Percentiles rank a stretch among this genome's conserved stretches.
Conservation (phyloP, 306 rosid species). For the Lagenaria siceraria region DNA sequence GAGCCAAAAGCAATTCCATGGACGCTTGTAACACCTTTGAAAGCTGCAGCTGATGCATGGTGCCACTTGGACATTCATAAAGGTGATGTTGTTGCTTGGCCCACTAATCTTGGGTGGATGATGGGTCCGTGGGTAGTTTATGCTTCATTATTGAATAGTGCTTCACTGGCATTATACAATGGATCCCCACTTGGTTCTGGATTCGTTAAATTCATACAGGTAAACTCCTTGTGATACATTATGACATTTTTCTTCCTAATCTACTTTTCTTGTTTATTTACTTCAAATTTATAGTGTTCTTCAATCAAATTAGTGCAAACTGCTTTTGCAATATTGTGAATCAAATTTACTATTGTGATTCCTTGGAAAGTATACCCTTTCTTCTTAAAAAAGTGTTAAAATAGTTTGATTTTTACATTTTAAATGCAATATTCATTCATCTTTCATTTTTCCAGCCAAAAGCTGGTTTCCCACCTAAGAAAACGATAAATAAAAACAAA, state of each 20-base stretch:
- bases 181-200: slow-evolving; percentile 88
- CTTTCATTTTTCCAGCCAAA: too few relatives aligned
- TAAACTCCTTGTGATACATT: slow-evolving; percentile 12
- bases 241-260: neutral
- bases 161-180: slow-evolving; percentile 73
- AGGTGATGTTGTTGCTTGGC: slow-evolving; percentile 87
- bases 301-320: neutral
- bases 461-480: too few relatives aligned
- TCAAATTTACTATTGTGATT: neutral
- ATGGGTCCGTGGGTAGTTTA: slow-evolving; percentile 99
- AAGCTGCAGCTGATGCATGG: slow-evolving; percentile 98
- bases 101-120: slow-evolving; percentile 99
- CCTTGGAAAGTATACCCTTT: too few relatives aligned
- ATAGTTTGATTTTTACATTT: neutral
- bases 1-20: slow-evolving; percentile 98
- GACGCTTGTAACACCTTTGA: slow-evolving; percentile 71
- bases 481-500: too few relatives aligned
- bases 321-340: neutral
- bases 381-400: neutral
- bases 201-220: slow-evolving; percentile 86
- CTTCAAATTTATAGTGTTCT: neutral
- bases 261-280: neutral
- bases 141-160: slow-evolving; percentile 85
- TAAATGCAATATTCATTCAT: neutral
- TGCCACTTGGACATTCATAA: slow-evolving; percentile 68